These are phyloP conservation scores for Fraxinus greggii DNA, from an alignment of 305 asterid genomes.

Conservation along the genomic window DNA sequence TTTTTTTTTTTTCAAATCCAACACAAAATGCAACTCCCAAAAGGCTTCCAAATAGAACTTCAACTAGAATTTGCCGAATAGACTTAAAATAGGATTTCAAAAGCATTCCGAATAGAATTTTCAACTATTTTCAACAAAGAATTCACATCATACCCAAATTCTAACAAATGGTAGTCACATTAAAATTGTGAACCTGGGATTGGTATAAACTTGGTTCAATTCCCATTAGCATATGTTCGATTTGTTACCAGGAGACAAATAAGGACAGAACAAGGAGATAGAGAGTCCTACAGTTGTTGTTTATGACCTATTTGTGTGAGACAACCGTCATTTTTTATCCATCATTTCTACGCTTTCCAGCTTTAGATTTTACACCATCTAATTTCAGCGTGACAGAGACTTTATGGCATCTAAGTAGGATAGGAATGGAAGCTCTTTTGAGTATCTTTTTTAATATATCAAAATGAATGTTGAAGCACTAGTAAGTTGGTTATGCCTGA, in stretches of 20 bases:
- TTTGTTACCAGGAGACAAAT: background rate
- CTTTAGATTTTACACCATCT: background rate
- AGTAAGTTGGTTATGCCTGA: background rate
- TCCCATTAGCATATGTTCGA: background rate
- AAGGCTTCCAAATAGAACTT: too few relatives aligned
- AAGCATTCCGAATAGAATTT: too few relatives aligned
- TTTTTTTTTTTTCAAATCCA: too few relatives aligned
- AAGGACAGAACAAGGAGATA: conserved; percentile 1
- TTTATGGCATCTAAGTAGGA: background rate
- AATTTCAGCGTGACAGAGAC: background rate
- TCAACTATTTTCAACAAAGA: too few relatives aligned
- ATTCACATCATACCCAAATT: too few relatives aligned
- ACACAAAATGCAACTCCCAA: too few relatives aligned
- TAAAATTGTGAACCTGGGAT: background rate
- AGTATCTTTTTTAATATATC: background rate
- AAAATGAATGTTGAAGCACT: background rate
- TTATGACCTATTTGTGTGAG: background rate
- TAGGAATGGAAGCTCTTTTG: background rate
- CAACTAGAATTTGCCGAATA: too few relatives aligned
- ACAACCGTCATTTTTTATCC: background rate
- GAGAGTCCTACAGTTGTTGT: background rate
- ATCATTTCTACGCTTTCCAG: background rate
- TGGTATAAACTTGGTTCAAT: background rate
- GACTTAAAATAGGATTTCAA: too few relatives aligned
- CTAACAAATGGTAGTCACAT: background rate